These are phyloP conservation scores for Magnolia changhungtana DNA, from an alignment of 164 flowering plant genomes.

Conservation along the genomic window DNA sequence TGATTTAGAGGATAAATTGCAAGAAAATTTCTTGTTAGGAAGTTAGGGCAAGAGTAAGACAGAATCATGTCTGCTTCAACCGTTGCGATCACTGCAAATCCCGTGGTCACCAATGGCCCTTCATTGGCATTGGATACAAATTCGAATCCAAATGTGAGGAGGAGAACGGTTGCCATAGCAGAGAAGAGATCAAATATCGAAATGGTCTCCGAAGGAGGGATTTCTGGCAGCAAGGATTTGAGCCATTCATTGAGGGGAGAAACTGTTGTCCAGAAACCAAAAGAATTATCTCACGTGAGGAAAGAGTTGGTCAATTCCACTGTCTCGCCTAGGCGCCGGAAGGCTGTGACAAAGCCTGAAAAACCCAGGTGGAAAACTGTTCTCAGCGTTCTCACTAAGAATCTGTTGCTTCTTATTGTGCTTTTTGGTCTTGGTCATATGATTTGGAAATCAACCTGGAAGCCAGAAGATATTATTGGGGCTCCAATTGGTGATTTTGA, in stretches of 20 bases:
- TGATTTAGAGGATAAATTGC: not conserved
- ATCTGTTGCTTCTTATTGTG: constrained; percentile 43
- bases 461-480: constrained; percentile 14
- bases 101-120: constrained; percentile 36
- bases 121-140: constrained; percentile 26
- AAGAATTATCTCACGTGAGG: constrained; percentile 24
- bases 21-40: not conserved
- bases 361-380: constrained; percentile 59
- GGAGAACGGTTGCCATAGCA: constrained; percentile 12
- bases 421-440: constrained; percentile 48
- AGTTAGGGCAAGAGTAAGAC: not conserved
- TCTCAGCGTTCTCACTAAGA: constrained; percentile 54
- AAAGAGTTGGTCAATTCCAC: constrained; percentile 22
- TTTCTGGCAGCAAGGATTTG: constrained; percentile 37
- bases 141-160: constrained; percentile 8
- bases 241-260: constrained; percentile 54
- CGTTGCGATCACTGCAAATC: constrained; percentile 61
- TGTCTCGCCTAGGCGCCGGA: constrained; percentile 40
- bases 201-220: constrained; percentile 16
- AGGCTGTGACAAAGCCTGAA: constrained; percentile 24
- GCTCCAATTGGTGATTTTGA: constrained; percentile 44
- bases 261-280: constrained; percentile 39
- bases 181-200: constrained; percentile 28
- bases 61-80: constrained; percentile 66
- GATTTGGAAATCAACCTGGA: constrained; percentile 31